These are phyloP conservation scores for Spathaspora passalidarum DNA, from an alignment of 805 yeast genomes.

Conservation along the genomic window DNA sequence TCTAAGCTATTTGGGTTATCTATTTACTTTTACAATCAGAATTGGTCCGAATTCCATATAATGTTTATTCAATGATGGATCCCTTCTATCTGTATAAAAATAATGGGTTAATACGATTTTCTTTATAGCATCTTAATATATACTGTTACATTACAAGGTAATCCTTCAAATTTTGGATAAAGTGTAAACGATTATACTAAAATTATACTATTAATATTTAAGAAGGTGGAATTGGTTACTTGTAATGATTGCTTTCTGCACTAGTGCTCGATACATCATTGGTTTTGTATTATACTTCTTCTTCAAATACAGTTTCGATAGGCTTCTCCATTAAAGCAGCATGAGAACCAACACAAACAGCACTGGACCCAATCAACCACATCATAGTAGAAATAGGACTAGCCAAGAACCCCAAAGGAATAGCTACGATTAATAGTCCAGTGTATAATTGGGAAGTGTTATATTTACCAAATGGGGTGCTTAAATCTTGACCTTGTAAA, in stretches of 20 bases:
- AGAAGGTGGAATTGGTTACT: no score
- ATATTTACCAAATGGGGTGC: slow-evolving; percentile 66
- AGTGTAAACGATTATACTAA: no score
- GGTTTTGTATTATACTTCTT: slow-evolving; percentile 59
- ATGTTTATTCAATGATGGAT: neutral
- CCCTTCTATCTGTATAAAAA: neutral
- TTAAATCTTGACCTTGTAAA: slow-evolving; percentile 81
- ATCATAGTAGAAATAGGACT: slow-evolving; percentile 85
- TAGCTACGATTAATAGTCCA: slow-evolving; percentile 67
- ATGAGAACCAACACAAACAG: slow-evolving; percentile 74
- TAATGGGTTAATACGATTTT: slow-evolving; percentile 6
- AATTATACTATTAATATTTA: no score
- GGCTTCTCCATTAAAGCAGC: slow-evolving; percentile 94
- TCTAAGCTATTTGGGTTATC: slow-evolving; percentile 49
- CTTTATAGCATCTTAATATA: slow-evolving; percentile 6
- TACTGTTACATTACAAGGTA: slow-evolving; percentile 1
- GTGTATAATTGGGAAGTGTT: slow-evolving; percentile 83
- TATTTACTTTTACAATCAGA: slow-evolving; percentile 1
- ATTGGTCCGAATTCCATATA: neutral
- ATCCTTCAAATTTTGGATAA: no score
- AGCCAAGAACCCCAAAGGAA: slow-evolving; percentile 83
- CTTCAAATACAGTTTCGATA: slow-evolving; percentile 90
- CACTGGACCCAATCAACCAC: slow-evolving; percentile 90
- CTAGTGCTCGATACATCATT: no score
- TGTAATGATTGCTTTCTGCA: no score